Percentiles rank a stretch among this genome's conserved stretches.
These are phyloP conservation scores for Medakamo hakoo DNA, from an alignment of 139 green algal species.

Conservation along the genomic window DNA sequence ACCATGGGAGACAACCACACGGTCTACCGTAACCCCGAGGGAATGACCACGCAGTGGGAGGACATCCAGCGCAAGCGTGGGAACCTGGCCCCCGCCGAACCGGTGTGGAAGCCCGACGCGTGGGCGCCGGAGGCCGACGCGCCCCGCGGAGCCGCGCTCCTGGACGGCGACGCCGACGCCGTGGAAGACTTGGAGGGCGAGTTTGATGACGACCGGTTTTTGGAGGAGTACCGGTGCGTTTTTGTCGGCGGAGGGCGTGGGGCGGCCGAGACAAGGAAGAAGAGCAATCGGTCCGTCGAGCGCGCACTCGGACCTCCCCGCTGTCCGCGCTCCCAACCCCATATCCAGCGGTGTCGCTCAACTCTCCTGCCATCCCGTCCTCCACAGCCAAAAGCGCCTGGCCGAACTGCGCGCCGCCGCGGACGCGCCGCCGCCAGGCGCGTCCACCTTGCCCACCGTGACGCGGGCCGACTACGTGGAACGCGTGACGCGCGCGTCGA, in stretches of 20 bases:
- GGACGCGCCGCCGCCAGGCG: slow-evolving; percentile 25
- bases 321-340: too few relatives aligned
- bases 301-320: too few relatives aligned
- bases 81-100: slow-evolving; percentile 40
- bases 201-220: slow-evolving; percentile 51
- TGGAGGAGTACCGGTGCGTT: slow-evolving; percentile 58
- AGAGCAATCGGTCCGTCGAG: too few relatives aligned
- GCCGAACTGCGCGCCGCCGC: slow-evolving; percentile 34
- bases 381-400: slow-evolving; percentile 47
- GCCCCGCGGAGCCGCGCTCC: slow-evolving; percentile 18
- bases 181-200: slow-evolving; percentile 56
- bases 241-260: too few relatives aligned
- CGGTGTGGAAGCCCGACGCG: slow-evolving; percentile 36
- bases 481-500: slow-evolving; percentile 57
- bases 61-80: slow-evolving; percentile 59
- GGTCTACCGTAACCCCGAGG: slow-evolving; percentile 40
- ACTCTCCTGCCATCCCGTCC: too few relatives aligned
- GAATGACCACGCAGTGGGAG: slow-evolving; percentile 70
- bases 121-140: slow-evolving; percentile 32
- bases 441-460: slow-evolving; percentile 50
- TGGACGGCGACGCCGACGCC: slow-evolving; percentile 36
- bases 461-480: slow-evolving; percentile 51
- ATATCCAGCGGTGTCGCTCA: too few relatives aligned
- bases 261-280: too few relatives aligned
- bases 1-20: slow-evolving; percentile 57